Evolutionary conservation across 257 asterid genomes (phyloP), one percentile per base, ranked within the genome.

Genomic region (Vinca minor): DNA sequence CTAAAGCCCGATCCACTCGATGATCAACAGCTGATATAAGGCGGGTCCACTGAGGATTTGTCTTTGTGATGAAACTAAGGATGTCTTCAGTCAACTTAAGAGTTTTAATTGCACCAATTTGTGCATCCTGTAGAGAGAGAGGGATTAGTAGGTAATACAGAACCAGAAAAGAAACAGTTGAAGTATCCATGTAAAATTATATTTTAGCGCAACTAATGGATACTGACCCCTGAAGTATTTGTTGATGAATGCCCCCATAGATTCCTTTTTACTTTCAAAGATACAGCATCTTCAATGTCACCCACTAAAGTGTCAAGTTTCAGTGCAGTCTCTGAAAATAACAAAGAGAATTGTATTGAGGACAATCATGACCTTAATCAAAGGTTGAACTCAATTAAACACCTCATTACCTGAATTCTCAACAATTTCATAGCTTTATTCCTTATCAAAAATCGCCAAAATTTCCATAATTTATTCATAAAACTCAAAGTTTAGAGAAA

Each of bases 21-120:
- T 93, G 94, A 79, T 93, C 98, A 72, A 84, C 97, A 15, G 97
- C 96, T 64, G 96, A 80, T 69, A 87, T 82, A 67, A 93, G 97
- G 8, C 79, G 81, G 66, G 63, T 67, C 97, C 98, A 93, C 73
- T 80, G 95, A 42, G 98, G 98, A 76, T 83, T 83, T 8, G 63
- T 70, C 81, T 87, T 89, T 59, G 78, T 70, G 25, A 89, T 84
- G 36, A 83, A 84, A 71, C 73, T 74, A 54, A 92, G 88, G 58
- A 83, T 68, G 25, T 81, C 94, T 83, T 92, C 98, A 12, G 85
- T 73, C 76, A 58, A 68, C 77, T 77, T 92, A 64, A 92, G 84
- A 52, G 82, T 70, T 74, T 59, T 81, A 20, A 89, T 77, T 52
- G 94, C 91, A 64, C 71, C 82, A 60, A 78, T 72, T n/a, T 78